Conservation (phyloP, 768 basidiomycete genomes). For the Tulasnella sp. region DNA sequence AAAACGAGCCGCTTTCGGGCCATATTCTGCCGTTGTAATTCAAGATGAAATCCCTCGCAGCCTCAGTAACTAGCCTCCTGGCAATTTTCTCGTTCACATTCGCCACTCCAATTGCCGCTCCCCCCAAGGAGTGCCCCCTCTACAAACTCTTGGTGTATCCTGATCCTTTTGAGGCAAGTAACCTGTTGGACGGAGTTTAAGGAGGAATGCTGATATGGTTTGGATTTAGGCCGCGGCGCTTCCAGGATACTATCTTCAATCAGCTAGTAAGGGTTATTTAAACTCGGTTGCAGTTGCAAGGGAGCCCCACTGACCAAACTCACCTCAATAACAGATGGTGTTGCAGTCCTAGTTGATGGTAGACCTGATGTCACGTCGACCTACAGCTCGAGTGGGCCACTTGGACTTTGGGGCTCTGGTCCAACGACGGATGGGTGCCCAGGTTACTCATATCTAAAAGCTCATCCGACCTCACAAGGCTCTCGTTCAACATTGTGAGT, state of each 20-base stretch:
- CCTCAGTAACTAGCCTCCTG: neutral
- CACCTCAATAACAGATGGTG: neutral
- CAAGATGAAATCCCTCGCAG: neutral
- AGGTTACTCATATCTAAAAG: neutral
- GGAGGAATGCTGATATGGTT: neutral
- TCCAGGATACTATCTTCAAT: neutral
- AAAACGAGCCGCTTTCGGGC: neutral
- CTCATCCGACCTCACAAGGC: neutral
- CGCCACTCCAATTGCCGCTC: neutral
- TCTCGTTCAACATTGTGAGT: neutral
- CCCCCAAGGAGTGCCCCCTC: neutral
- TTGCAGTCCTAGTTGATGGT: neutral
- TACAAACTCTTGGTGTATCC: neutral
- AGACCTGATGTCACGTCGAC: neutral
- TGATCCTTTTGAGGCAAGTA: neutral
- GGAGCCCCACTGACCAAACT: neutral
- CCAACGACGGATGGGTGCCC: neutral
- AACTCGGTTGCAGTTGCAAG: too few species aligned
- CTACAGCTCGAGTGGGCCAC: neutral
- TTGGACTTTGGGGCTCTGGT: neutral
- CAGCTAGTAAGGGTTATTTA: neutral
- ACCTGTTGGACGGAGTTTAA: neutral
- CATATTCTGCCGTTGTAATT: neutral
- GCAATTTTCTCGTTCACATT: neutral
- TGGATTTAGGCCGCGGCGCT: neutral